Conservation (phyloP, 441 rosid species). For the Brassica hybrid region DNA sequence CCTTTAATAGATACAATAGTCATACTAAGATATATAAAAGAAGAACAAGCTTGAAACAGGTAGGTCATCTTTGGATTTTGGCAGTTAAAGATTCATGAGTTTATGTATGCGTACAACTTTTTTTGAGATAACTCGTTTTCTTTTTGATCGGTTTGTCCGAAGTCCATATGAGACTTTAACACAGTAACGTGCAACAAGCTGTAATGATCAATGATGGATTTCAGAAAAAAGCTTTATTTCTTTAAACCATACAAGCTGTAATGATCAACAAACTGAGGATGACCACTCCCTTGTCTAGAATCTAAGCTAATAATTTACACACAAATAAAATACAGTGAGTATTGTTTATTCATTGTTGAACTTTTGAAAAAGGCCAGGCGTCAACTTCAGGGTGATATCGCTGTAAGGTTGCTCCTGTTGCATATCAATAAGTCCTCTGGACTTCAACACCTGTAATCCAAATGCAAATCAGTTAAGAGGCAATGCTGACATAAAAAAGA, state of each 20-base stretch:
- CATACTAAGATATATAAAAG: conserved; percentile 1
- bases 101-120: background rate
- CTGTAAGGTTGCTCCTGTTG: conserved; percentile 71
- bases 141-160: background rate
- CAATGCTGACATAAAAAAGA: background rate
- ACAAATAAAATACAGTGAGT: background rate
- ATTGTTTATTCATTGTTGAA: conserved; percentile 41
- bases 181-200: background rate
- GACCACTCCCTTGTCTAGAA: background rate
- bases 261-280: conserved; percentile 5
- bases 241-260: background rate
- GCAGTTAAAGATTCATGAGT: background rate
- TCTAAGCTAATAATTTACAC: background rate
- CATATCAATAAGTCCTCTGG: conserved; percentile 65
- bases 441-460: conserved; percentile 76
- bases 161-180: background rate
- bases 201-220: background rate
- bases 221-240: background rate
- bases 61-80: conserved; percentile 7
- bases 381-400: conserved; percentile 62
- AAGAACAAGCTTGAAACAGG: conserved; percentile 11
- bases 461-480: background rate
- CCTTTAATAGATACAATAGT: background rate
- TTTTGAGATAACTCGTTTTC: background rate
- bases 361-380: conserved; percentile 51